A percentile compares a stretch with the other conserved stretches of the same genome.
Evolutionary conservation across 2,329 filamentous ascomycete species (phyloP).

Genomic region (Grosmannia huntii): DNA sequence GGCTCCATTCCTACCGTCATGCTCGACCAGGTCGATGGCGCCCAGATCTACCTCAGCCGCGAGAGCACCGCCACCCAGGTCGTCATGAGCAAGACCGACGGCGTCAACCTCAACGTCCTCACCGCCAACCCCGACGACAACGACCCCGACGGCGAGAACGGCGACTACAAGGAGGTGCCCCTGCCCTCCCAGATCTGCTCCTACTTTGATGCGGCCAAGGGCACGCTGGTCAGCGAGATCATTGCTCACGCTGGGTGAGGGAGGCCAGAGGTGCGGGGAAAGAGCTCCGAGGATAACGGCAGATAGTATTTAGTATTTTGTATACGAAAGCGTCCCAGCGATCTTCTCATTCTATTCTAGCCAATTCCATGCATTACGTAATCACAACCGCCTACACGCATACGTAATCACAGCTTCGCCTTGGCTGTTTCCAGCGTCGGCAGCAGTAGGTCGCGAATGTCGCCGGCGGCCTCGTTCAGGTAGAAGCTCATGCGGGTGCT

Average conservation of each 20-base stretch:
- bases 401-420: slow-evolving; percentile 36
- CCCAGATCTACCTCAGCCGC: slow-evolving; percentile 73
- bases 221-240: slow-evolving; percentile 79
- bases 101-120: slow-evolving; percentile 78
- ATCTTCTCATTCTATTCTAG: not conserved
- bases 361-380: not conserved
- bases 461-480: slow-evolving; percentile 82
- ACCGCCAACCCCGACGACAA: slow-evolving; percentile 60
- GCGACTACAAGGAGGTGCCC: slow-evolving; percentile 77
- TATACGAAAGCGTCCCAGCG: not conserved
- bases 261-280: too few relatives aligned
- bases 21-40: slow-evolving; percentile 87
- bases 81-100: slow-evolving; percentile 77
- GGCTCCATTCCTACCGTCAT: slow-evolving; percentile 77
- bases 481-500: slow-evolving; percentile 92
- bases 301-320: not conserved
- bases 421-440: slow-evolving; percentile 69
- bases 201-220: slow-evolving; percentile 54
- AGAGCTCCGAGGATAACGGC: too few relatives aligned
- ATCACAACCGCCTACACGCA: too few relatives aligned
- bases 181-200: slow-evolving; percentile 83
- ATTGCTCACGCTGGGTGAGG: slow-evolving; percentile 75
- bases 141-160: slow-evolving; percentile 58
- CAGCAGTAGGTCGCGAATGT: slow-evolving; percentile 76
- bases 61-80: slow-evolving; percentile 68